Percentiles rank a stretch among this genome's conserved stretches.
Conservation (phyloP, 202 grass and related monocot species). For the Bolboschoenoplectus hybrid region DNA sequence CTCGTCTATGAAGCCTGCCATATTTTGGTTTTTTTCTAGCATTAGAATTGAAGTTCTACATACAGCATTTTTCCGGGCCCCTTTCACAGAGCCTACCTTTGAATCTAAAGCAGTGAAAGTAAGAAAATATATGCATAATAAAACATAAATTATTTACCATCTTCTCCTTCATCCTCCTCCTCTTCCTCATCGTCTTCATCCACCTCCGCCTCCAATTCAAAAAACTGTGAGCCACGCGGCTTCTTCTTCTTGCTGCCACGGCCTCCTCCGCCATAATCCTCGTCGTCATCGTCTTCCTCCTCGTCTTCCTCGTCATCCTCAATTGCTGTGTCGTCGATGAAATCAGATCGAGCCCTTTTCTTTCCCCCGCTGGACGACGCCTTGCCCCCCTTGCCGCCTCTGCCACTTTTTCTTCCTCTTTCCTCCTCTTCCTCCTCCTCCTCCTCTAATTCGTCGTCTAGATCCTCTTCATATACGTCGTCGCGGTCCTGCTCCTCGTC, state of each 20-base stretch:
- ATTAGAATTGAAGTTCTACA: conserved; percentile 29
- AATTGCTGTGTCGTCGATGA: conserved; percentile 89
- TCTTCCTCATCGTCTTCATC: conserved; percentile 96
- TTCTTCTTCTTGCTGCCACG: conserved; percentile 45
- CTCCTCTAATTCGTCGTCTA: conserved; percentile 44
- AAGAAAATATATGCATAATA: neutral
- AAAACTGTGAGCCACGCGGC: conserved; percentile 60
- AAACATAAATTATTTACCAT: conserved; percentile 41
- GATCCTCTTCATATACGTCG: conserved; percentile 52
- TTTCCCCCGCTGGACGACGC: conserved; percentile 36
- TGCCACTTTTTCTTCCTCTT: conserved; percentile 36
- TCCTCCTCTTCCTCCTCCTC: conserved; percentile 70
- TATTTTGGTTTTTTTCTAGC: neutral
- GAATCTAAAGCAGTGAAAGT: neutral
- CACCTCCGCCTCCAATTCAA: conserved; percentile 84
- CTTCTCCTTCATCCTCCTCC: conserved; percentile 87
- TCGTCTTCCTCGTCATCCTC: conserved; percentile 92
- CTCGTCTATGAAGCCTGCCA: conserved; percentile 90
- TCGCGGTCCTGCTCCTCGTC: conserved; percentile 65
- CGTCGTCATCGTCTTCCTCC: conserved; percentile 43
- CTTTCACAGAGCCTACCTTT: neutral
- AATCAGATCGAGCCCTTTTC: conserved; percentile 52
- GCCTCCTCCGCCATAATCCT: conserved; percentile 43
- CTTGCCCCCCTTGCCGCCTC: conserved; percentile 44
- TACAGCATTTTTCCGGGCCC: no score